A percentile compares a stretch with the other conserved stretches of the same genome.
Evolutionary conservation across 441 rosid species (phyloP).

Genomic region (Eutrema salsugineum): DNA sequence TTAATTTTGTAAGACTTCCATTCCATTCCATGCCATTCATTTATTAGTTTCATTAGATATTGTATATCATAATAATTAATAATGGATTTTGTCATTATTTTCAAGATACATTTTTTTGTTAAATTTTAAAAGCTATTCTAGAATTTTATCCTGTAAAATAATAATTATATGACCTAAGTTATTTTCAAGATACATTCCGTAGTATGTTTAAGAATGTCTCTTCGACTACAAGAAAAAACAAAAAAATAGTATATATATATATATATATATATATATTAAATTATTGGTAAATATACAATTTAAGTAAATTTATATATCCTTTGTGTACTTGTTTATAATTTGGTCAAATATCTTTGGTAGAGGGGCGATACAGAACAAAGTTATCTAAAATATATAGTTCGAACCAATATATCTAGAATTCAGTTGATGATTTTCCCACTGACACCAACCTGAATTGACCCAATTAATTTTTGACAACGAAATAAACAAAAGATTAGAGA

Average conservation of each 20-base stretch:
- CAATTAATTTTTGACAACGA: not conserved
- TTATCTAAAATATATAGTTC: not conserved
- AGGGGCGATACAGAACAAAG: not conserved
- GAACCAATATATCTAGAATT: not conserved
- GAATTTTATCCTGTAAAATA: too few relatives aligned
- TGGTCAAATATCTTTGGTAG: not conserved
- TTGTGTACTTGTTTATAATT: too few relatives aligned
- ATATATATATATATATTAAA: not conserved
- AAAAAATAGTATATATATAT: not conserved
- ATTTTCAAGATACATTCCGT: too few relatives aligned
- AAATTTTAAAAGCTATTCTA: too few relatives aligned
- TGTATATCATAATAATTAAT: too few relatives aligned
- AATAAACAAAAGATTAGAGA: slow-evolving; percentile 15
- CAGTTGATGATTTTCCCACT: not conserved
- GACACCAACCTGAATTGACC: not conserved
- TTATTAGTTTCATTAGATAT: too few relatives aligned
- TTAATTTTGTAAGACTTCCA: not conserved
- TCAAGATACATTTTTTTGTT: too few relatives aligned
- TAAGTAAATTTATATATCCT: not conserved
- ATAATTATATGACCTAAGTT: too few relatives aligned
- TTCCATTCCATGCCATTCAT: not conserved
- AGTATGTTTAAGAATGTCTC: not conserved
- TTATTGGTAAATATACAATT: not conserved
- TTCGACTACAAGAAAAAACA: not conserved
- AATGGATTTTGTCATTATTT: too few relatives aligned